A percentile compares a stretch with the other conserved stretches of the same genome.
These are phyloP conservation scores for Pseudogymnoascus sp. DNA, from an alignment of 2,329 filamentous ascomycete genomes.

Conservation along the genomic window DNA sequence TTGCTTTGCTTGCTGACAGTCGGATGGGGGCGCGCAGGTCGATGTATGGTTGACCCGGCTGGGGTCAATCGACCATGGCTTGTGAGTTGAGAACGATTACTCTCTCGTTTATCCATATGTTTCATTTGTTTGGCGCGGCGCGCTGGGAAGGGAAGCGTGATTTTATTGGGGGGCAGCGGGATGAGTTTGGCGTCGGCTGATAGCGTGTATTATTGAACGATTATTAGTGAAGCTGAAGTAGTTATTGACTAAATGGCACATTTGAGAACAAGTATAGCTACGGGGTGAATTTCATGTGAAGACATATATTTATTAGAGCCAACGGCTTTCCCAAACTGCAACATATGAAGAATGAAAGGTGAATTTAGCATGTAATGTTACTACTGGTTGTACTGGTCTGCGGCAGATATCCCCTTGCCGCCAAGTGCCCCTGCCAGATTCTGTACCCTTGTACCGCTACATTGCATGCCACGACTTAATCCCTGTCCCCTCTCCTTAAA, in stretches of 20 bases:
- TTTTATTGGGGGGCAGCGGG: neutral
- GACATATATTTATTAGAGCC: neutral
- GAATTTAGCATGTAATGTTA: neutral
- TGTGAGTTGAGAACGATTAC: neutral
- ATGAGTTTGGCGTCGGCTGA: neutral
- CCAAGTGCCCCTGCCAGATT: neutral
- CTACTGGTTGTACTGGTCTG: neutral
- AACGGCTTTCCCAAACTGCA: neutral
- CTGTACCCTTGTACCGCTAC: neutral
- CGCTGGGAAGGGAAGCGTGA: neutral
- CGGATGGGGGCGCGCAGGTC: neutral
- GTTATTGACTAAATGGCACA: neutral
- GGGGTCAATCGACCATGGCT: neutral
- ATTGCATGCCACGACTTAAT: neutral
- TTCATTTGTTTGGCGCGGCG: conserved; percentile 3
- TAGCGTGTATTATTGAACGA: conserved; percentile 5
- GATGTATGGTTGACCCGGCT: neutral
- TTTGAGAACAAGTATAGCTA: neutral
- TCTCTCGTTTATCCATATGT: neutral
- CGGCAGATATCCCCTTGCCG: neutral
- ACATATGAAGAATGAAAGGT: no score
- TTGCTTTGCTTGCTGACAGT: neutral
- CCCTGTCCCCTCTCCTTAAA: conserved; percentile 7
- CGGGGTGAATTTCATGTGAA: neutral
- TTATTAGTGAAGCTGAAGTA: neutral